phyloP scores from a whole-genome alignment of 2,329 filamentous ascomycete species.

The Emydomyces testavorans region DNA sequence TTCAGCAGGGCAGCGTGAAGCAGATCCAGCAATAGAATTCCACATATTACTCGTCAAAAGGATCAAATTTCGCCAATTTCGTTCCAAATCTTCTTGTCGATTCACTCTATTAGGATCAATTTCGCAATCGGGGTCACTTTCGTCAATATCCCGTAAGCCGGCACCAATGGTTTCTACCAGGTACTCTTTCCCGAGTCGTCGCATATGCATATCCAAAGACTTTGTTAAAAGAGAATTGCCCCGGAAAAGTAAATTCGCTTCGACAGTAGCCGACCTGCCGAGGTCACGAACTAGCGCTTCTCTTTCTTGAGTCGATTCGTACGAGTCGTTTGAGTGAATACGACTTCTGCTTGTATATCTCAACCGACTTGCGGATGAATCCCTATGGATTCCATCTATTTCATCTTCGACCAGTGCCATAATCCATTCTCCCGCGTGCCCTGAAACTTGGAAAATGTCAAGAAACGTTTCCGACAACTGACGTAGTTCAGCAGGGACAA shows the following conservation, averaged over 20 bases:
- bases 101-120: slow-evolving; percentile 76
- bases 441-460: slow-evolving; percentile 92
- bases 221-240: slow-evolving; percentile 92
- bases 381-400: slow-evolving; percentile 82
- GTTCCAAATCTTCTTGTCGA: slow-evolving; percentile 57
- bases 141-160: slow-evolving; percentile 79
- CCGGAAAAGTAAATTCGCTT: slow-evolving; percentile 88
- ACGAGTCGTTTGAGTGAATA: slow-evolving; percentile 50
- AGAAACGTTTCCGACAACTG: slow-evolving; percentile 74
- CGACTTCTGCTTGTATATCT: slow-evolving; percentile 55
- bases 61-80: slow-evolving; percentile 71
- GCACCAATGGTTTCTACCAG: slow-evolving; percentile 76
- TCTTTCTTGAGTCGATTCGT: slow-evolving; percentile 44
- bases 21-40: slow-evolving; percentile 69
- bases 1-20: slow-evolving; percentile 64
- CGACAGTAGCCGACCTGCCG: slow-evolving; percentile 54
- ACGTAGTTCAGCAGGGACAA: slow-evolving; percentile 65
- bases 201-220: slow-evolving; percentile 90
- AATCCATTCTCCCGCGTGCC: slow-evolving; percentile 74
- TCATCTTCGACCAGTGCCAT: slow-evolving; percentile 91
- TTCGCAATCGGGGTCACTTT: slow-evolving; percentile 82
- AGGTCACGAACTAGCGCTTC: slow-evolving; percentile 53
- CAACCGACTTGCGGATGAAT: slow-evolving; percentile 55
- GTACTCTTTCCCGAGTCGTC: slow-evolving; percentile 82
- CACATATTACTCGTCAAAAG: slow-evolving; percentile 71